These are phyloP conservation scores for Candida mattraensis DNA, from an alignment of 805 yeast species.

Conservation along the genomic window DNA sequence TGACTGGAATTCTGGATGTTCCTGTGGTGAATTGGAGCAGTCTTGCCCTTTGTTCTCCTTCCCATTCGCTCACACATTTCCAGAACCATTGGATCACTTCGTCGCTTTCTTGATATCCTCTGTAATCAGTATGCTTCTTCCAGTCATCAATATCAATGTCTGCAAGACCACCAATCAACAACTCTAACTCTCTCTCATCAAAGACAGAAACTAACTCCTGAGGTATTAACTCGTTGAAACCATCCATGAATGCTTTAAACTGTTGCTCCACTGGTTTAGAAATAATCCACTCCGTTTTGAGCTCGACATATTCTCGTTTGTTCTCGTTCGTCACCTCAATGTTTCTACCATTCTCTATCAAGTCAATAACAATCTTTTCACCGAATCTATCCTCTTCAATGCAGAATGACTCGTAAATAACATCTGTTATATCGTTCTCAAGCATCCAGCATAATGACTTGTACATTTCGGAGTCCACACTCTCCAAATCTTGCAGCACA, in stretches of 20 bases:
- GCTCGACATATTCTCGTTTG: slow-evolving; percentile 92
- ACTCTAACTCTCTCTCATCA: slow-evolving; percentile 95
- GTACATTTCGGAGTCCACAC: slow-evolving; percentile 96
- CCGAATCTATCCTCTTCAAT: slow-evolving; percentile 92
- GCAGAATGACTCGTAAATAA: slow-evolving; percentile 85
- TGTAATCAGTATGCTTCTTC: slow-evolving; percentile 98
- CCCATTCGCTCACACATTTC: slow-evolving; percentile 93
- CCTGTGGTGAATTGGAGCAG: slow-evolving; percentile 97
- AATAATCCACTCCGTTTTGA: slow-evolving; percentile 95
- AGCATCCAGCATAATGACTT: slow-evolving; percentile 93
- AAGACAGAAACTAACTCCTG: slow-evolving; percentile 95
- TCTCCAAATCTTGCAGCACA: slow-evolving; percentile 95
- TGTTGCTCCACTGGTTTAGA: slow-evolving; percentile 92
- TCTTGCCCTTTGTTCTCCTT: slow-evolving; percentile 93
- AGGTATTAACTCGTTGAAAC: slow-evolving; percentile 96
- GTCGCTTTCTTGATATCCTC: slow-evolving; percentile 96
- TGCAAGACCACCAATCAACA: slow-evolving; percentile 96
- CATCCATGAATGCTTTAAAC: slow-evolving; percentile 93
- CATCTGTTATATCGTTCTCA: slow-evolving; percentile 88
- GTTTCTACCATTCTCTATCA: slow-evolving; percentile 84
- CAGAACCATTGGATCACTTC: slow-evolving; percentile 99
- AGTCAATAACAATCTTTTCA: slow-evolving; percentile 82
- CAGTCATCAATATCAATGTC: slow-evolving; percentile 98
- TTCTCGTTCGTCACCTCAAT: slow-evolving; percentile 93
- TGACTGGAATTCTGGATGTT: slow-evolving; percentile 97